Conservation (phyloP, 2,329 filamentous ascomycete species). For the Ustulina deusta region DNA sequence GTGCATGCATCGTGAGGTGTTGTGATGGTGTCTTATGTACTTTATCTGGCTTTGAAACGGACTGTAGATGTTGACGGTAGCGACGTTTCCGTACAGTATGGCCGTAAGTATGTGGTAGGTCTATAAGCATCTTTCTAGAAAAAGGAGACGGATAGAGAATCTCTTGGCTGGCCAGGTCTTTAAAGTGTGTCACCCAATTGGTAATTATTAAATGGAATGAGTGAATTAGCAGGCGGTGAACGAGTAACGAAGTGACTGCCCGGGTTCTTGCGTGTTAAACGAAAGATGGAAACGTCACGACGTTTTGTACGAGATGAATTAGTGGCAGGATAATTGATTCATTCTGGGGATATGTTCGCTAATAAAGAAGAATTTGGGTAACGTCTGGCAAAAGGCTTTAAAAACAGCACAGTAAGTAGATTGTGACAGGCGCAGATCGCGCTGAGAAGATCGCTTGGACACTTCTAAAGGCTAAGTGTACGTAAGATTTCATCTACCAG, state of each 20-base stretch:
- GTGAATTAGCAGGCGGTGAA: slow-evolving; percentile 8
- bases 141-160: slow-evolving; percentile 5
- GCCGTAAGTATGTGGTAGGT: slow-evolving; percentile 43
- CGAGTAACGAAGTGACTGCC: slow-evolving; percentile 10
- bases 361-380: slow-evolving; percentile 28
- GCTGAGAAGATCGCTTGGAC: slow-evolving; percentile 30
- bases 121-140: slow-evolving; percentile 41
- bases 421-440: slow-evolving; percentile 32
- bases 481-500: slow-evolving; percentile 29
- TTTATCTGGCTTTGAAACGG: slow-evolving; percentile 38
- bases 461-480: slow-evolving; percentile 34
- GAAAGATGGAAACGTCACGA: slow-evolving; percentile 10
- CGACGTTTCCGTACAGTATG: slow-evolving; percentile 44
- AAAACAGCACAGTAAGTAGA: slow-evolving; percentile 15
- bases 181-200: slow-evolving; percentile 11
- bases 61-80: slow-evolving; percentile 38
- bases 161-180: slow-evolving; percentile 12
- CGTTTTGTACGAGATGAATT: slow-evolving; percentile 21
- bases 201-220: background rate
- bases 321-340: slow-evolving; percentile 5
- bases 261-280: slow-evolving; percentile 16
- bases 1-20: slow-evolving; percentile 43
- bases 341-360: slow-evolving; percentile 23
- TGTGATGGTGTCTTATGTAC: slow-evolving; percentile 38
- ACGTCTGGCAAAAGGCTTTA: slow-evolving; percentile 15